Evolutionary conservation across 192 early-diverging fungal genomes (phyloP), one percentile per base, ranked within the genome.

Genomic region (Backusella tuberculispora): DNA sequence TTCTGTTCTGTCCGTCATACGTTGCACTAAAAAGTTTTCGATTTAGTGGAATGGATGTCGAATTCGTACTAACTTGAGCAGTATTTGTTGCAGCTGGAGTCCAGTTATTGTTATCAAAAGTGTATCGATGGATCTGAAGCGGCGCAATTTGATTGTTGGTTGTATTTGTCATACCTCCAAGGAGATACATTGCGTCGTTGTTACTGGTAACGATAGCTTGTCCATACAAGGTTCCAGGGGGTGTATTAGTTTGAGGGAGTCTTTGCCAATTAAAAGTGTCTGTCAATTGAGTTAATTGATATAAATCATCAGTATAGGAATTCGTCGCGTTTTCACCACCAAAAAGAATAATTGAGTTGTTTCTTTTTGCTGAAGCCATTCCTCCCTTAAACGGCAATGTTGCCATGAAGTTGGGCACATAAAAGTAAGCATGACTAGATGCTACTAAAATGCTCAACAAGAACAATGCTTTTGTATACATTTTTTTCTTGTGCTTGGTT

Each of bases 1-100:
- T 38, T 48, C 73, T 76, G 50, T 75, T 69, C 6, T 65, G 29
- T 8, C 47, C n/a, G 38, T 71, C 76, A 40, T 66, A 48, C 37
- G 74, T 73, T 41, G 71, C 74, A 66, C 53, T 63, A 69, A 76
- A 76, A 7, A 37, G 38, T 47, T 66, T 60, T 41, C 78, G 68
- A 63, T 50, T 75, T 10, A 53, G 50, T 19, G 60, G 66, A 21
- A 56, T 63, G 19, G 68, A 15, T n/a, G 43, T 37, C 5, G 72
- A 14, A 15, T 63, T 74, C 24, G 10, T 63, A 21, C n/a, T 74
- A 10, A 29, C 19, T 19, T 17, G 24, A 9, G 24, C 26, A 19
- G 48, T 15, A 40, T 50, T 46, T 41, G 60, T 40, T 24, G 63
- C 13, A 26, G 29, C n/a, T 34, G 71, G 19, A 7, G 5, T 24